Evolutionary conservation across 495 filamentous ascomycete species (phyloP).

Genomic region (Lindgomyces ingoldianus): DNA sequence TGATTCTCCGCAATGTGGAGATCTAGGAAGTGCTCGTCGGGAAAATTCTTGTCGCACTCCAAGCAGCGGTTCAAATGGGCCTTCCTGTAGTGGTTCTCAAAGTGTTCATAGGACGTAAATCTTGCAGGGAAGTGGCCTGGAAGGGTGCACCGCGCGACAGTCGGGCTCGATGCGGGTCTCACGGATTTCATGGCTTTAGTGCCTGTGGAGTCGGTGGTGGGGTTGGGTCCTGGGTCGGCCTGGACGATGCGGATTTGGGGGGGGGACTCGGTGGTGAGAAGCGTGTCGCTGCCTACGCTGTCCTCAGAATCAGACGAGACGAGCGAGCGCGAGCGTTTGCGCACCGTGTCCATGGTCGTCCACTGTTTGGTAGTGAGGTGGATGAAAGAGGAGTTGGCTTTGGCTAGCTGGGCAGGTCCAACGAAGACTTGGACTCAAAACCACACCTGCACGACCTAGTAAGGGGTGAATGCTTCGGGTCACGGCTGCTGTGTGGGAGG

Average conservation of each 20-base stretch:
- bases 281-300: background rate
- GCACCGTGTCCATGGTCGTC: background rate
- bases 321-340: slow-evolving; percentile 10
- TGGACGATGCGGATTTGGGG: background rate
- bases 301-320: background rate
- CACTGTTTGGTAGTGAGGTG: no score
- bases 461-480: background rate
- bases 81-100: slow-evolving; percentile 82
- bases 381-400: background rate
- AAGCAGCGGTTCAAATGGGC: slow-evolving; percentile 81
- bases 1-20: slow-evolving; percentile 93
- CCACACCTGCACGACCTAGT: background rate
- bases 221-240: background rate
- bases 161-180: background rate
- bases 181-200: background rate
- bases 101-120: slow-evolving; percentile 74
- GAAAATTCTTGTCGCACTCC: slow-evolving; percentile 68
- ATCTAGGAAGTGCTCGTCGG: slow-evolving; percentile 60
- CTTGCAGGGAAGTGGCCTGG: slow-evolving; percentile 61
- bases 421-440: no score
- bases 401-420: no score
- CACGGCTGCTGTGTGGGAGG: no score
- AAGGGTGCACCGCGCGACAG: slow-evolving; percentile 73
- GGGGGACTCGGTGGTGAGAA: background rate
- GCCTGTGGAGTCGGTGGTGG: background rate